Percentiles rank a stretch among this genome's conserved stretches.
Conservation (phyloP, 2,329 filamentous ascomycete species). For the Colletotrichum incanum region DNA sequence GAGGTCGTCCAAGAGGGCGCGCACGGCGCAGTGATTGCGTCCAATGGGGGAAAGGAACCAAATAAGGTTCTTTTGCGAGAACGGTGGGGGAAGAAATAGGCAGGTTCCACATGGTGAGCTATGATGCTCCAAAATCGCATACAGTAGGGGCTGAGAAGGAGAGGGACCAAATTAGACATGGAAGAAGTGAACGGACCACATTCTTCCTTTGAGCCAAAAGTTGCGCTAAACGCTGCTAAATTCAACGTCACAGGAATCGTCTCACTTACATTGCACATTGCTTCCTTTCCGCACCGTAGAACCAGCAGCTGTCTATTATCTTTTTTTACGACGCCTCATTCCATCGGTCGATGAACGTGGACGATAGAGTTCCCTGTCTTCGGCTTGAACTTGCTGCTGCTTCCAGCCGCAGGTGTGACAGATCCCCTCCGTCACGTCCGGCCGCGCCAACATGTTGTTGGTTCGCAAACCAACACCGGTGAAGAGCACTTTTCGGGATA, state of each 20-base stretch:
- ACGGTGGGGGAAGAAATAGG: no score
- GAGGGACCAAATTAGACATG: no score
- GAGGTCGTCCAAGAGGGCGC: constrained; percentile 52
- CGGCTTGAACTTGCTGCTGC: not conserved
- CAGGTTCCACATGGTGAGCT: not conserved
- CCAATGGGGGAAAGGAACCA: no score
- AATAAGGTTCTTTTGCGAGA: not conserved
- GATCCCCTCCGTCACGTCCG: not conserved
- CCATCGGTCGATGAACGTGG: not conserved
- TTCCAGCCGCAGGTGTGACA: not conserved
- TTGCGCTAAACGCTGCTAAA: constrained; percentile 26
- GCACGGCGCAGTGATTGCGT: constrained; percentile 5
- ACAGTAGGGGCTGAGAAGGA: not conserved
- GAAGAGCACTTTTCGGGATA: not conserved
- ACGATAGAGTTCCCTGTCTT: not conserved
- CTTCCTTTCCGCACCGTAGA: not conserved
- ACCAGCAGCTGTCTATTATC: not conserved
- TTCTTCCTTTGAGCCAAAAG: not conserved
- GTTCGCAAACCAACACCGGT: not conserved
- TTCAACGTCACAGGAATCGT: constrained; percentile 20
- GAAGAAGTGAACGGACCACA: not conserved
- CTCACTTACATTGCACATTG: not conserved
- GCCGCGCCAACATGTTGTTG: not conserved
- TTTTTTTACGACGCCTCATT: not conserved
- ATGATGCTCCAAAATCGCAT: not conserved